Conservation (phyloP, 805 yeast genomes). For the Lachancea dasiensis region DNA sequence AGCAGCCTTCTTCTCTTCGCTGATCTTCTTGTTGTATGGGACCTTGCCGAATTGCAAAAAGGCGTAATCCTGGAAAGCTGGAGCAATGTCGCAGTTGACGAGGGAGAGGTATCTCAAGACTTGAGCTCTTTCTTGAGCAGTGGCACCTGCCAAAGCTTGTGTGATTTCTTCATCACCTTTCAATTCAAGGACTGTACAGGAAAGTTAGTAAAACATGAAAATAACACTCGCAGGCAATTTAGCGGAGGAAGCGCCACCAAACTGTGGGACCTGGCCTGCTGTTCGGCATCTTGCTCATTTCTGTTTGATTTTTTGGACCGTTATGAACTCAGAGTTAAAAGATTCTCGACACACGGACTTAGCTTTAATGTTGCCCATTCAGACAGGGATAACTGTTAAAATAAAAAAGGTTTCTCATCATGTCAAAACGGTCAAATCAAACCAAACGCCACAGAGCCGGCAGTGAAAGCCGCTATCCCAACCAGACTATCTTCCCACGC, state of each 20-base stretch:
- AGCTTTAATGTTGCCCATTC: conserved; percentile 30
- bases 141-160: conserved; percentile 53
- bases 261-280: neutral
- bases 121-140: conserved; percentile 50
- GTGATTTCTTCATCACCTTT: conserved; percentile 33
- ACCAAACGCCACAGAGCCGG: neutral
- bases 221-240: neutral
- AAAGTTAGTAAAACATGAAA: conserved; percentile 12
- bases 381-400: conserved; percentile 37
- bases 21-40: conserved; percentile 76
- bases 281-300: neutral
- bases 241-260: neutral
- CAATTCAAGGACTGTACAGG: conserved; percentile 21
- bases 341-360: conserved; percentile 30
- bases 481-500: neutral
- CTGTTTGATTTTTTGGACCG: neutral
- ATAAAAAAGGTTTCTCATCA: conserved; percentile 32
- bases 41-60: conserved; percentile 50
- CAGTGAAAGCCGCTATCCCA: neutral
- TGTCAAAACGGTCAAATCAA: conserved; percentile 10
- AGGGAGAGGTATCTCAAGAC: conserved; percentile 74
- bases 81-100: conserved; percentile 60
- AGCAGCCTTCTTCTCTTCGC: conserved; percentile 40
- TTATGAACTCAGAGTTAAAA: conserved; percentile 24
- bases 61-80: conserved; percentile 42